A percentile compares a stretch with the other conserved stretches of the same genome.
phyloP scores from a whole-genome alignment of 768 basidiomycete species.

The Rhodotorula diobovata region DNA sequence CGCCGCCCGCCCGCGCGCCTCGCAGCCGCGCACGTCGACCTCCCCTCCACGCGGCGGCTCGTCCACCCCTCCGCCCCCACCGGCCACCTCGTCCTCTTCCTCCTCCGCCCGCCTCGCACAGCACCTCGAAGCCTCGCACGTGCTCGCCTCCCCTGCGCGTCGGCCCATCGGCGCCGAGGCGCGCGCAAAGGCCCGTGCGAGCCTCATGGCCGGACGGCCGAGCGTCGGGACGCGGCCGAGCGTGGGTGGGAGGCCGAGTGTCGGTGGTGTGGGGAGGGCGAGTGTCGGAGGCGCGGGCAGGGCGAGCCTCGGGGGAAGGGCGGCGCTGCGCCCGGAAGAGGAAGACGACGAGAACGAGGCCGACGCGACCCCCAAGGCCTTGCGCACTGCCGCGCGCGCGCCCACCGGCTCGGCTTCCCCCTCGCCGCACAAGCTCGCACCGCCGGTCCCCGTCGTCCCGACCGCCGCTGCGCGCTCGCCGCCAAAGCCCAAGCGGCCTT shows the following conservation, averaged over 20 bases:
- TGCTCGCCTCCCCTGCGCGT: not conserved
- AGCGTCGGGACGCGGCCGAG: not conserved
- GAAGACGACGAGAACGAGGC: not conserved
- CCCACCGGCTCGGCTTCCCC: not conserved
- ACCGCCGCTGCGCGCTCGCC: not conserved
- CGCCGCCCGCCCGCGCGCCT: not conserved
- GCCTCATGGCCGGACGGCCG: not conserved
- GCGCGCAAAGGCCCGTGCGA: not conserved
- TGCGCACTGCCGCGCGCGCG: not conserved
- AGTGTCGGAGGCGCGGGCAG: not conserved
- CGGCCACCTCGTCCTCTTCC: no score
- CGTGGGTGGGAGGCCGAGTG: not conserved
- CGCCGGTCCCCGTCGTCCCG: not conserved
- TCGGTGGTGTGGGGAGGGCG: not conserved
- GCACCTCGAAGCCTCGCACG: not conserved
- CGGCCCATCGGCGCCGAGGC: not conserved
- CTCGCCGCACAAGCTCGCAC: not conserved
- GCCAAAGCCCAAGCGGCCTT: not conserved
- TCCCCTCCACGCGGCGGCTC: not conserved
- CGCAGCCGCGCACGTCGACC: not conserved
- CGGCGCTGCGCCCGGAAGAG: not conserved
- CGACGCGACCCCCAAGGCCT: not conserved
- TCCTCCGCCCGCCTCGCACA: not conserved
- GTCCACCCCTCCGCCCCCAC: not conserved
- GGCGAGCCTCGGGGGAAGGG: not conserved